phyloP scores from a whole-genome alignment of 805 yeast genomes.

The Saturnispora sanitii region DNA sequence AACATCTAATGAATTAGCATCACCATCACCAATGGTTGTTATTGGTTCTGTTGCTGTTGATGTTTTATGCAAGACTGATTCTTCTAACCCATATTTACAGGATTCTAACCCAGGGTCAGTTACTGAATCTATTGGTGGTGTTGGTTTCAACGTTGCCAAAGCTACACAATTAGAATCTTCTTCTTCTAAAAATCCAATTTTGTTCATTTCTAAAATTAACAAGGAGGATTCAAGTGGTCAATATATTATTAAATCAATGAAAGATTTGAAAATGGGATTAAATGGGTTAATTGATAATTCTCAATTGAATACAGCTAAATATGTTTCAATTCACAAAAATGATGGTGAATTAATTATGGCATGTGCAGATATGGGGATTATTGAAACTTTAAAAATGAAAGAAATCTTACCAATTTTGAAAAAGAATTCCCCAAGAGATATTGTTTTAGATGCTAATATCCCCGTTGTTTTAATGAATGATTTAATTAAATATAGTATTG shows the following conservation, averaged over 20 bases:
- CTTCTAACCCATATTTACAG: conserved; percentile 23
- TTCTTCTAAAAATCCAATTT: conserved; percentile 20
- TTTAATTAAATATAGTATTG: conserved; percentile 24
- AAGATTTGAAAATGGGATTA: conserved; percentile 22
- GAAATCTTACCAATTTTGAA: conserved; percentile 35
- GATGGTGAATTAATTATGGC: conserved; percentile 62
- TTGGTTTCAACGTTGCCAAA: conserved; percentile 68
- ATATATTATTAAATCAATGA: conserved; percentile 27
- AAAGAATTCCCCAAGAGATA: conserved; percentile 34
- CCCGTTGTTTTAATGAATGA: conserved; percentile 32
- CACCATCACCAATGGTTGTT: conserved; percentile 26
- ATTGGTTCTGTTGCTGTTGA: conserved; percentile 77
- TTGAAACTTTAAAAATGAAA: conserved; percentile 38
- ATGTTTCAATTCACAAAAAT: conserved; percentile 54
- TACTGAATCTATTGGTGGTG: conserved; percentile 63
- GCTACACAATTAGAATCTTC: conserved; percentile 33
- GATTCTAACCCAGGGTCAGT: conserved; percentile 68
- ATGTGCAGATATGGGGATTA: conserved; percentile 75
- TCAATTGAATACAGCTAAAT: conserved; percentile 49
- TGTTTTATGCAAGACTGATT: conserved; percentile 41
- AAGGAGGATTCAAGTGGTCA: conserved; percentile 42
- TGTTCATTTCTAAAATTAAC: conserved; percentile 51
- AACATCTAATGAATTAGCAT: neutral
- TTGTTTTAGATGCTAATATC: conserved; percentile 64
- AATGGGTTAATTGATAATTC: conserved; percentile 30